Base-by-base conservation (phyloP, 768 basidiomycete genomes). In the Chalciporus sphaerocephalus region DNA sequence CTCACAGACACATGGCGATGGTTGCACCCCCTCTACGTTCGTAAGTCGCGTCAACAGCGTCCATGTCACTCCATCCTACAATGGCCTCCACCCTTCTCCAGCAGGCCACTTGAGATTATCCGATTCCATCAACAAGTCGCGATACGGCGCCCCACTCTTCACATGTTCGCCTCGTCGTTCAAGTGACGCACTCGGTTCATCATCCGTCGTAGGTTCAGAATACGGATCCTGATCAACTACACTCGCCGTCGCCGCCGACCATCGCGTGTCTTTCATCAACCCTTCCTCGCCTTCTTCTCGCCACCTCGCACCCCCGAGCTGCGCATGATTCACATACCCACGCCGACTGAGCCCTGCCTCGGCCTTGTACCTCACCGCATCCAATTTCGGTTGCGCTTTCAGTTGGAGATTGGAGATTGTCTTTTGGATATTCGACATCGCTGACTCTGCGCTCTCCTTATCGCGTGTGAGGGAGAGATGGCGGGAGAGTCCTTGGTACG, bases 351-450 rank as follows among this genome's bases (percentile, higher is more conserved):
- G 54, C 15, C 83, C 84, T 16, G 83, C 85, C 60, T 86, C 84
- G 0, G 83, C 84, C 62, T 86, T 86, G 62, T 78, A 86, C 48
- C 81, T 66, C 20, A 80, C 83, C 23, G 76, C 75, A 46, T 85
- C 83, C 20, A 85, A 58, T 35, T 67, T 73, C 0, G 81, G 82
- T 55, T 79, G 73, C 11, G 70, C 70, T 16, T 56, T 58, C 41
- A 63, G 59, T n/a, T 67, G 68, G 8, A 74, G 55, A 24, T 58
- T 57, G 9, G 56, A 67, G 38, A 79, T 52, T 44, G 75, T 74
- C 21, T 69, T 66, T 51, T 78, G 75, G 25, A 81, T 60, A 39
- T 60, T 59, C 23, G 69, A 60, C 6, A 75, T 61, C 2, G 69
- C 66, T 40, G 53, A 56, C 30, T 54, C 62, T 44, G 38, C 57